A percentile compares a stretch with the other conserved stretches of the same genome.
Conservation (phyloP, 2,329 filamentous ascomycete species). For the Chaetomiaceae sp. region DNA sequence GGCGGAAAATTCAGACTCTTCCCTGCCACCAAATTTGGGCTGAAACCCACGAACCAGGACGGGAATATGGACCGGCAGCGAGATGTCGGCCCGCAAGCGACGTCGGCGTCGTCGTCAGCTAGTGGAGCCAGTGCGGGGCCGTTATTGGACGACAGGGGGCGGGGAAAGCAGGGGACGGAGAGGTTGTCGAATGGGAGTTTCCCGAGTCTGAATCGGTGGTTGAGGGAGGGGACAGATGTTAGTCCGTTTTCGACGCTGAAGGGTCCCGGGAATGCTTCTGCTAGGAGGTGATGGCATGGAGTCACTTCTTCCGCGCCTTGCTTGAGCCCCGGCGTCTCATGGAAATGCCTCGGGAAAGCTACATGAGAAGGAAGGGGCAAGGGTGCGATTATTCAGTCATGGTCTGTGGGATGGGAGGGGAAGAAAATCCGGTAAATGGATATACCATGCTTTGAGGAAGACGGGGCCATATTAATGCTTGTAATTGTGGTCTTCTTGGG, state of each 20-base stretch:
- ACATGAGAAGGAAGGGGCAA: no score
- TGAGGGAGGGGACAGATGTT: constrained; percentile 33
- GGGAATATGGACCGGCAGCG: neutral
- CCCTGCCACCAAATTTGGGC: constrained; percentile 18
- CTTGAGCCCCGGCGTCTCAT: no score
- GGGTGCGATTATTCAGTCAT: no score
- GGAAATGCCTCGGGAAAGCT: no score
- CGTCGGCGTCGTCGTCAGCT: neutral
- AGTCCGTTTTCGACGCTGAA: constrained; percentile 34
- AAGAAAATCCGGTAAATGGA: no score
- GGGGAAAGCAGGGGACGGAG: constrained; percentile 8
- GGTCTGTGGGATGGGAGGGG: neutral
- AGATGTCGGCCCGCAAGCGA: no score
- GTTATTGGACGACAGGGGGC: neutral
- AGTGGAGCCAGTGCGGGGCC: neutral
- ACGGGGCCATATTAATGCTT: no score
- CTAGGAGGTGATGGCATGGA: neutral
- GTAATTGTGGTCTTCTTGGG: no score
- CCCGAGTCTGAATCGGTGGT: constrained; percentile 33
- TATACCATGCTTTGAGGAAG: no score
- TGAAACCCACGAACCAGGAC: neutral
- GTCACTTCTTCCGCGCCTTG: no score
- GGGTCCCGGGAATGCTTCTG: constrained; percentile 1
- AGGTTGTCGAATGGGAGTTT: constrained; percentile 12
- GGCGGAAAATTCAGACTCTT: constrained; percentile 28